phyloP scores from a whole-genome alignment of 2,329 filamentous ascomycete genomes.

The Aspergillus persii region DNA sequence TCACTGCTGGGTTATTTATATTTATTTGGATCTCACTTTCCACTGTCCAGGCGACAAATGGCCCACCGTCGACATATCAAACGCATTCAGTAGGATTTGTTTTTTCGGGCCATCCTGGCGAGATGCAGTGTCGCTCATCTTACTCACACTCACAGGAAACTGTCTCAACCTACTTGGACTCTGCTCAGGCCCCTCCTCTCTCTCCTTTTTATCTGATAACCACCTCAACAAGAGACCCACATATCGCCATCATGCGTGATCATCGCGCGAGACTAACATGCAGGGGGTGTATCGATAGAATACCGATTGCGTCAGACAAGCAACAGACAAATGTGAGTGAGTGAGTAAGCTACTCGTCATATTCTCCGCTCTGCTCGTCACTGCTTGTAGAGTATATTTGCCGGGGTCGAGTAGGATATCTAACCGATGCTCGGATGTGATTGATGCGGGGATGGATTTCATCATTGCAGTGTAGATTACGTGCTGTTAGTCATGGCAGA shows the following conservation, averaged over 20 bases:
- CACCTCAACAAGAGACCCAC: not conserved
- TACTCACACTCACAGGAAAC: too few relatives aligned
- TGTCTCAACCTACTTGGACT: not conserved
- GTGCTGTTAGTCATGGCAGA: not conserved
- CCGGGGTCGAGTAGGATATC: not conserved
- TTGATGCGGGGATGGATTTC: not conserved
- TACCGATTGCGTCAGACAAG: not conserved
- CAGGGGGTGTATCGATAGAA: not conserved
- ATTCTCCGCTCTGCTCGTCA: slow-evolving; percentile 17
- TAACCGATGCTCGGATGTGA: not conserved
- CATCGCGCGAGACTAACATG: slow-evolving; percentile 12
- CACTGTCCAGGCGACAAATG: slow-evolving; percentile 66
- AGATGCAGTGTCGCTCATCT: slow-evolving; percentile 17
- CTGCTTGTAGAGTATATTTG: slow-evolving; percentile 4
- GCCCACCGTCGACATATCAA: slow-evolving; percentile 65
- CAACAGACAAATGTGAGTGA: not conserved
- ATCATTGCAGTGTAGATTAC: slow-evolving; percentile 10
- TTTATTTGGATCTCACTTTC: slow-evolving; percentile 49
- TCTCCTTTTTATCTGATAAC: slow-evolving; percentile 7
- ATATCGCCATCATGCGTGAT: slow-evolving; percentile 13
- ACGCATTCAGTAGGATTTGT: slow-evolving; percentile 62
- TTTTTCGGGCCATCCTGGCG: slow-evolving; percentile 38
- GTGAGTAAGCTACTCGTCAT: slow-evolving; percentile 20
- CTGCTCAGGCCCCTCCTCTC: not conserved
- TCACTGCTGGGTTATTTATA: not conserved